A percentile compares a stretch with the other conserved stretches of the same genome.
phyloP scores from a whole-genome alignment of 1,139 yeast genomes.

The Nakaseomyces kungkrabaensis region DNA sequence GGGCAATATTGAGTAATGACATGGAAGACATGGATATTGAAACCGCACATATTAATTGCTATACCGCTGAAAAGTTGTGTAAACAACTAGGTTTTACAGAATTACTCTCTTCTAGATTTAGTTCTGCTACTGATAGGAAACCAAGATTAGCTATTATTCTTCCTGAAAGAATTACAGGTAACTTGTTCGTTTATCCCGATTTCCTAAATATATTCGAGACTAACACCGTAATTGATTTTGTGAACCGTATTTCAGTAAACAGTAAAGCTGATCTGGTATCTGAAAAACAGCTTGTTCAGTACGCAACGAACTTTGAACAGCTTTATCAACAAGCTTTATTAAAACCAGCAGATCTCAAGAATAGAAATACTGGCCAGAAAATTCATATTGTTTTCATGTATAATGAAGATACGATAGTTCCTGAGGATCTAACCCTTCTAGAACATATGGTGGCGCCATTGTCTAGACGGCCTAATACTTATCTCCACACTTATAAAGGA shows the following conservation, averaged over 20 bases:
- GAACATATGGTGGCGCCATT: slow-evolving; percentile 51
- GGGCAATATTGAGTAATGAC: slow-evolving; percentile 50
- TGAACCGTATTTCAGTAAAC: slow-evolving; percentile 30
- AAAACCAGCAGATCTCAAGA: neutral
- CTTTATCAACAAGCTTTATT: neutral
- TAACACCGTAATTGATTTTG: slow-evolving; percentile 28
- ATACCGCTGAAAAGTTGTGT: slow-evolving; percentile 41
- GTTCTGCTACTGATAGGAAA: slow-evolving; percentile 15
- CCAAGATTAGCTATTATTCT: slow-evolving; percentile 35
- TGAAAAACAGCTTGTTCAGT: slow-evolving; percentile 8
- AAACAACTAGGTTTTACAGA: slow-evolving; percentile 37
- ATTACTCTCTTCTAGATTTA: slow-evolving; percentile 16
- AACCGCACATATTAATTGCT: slow-evolving; percentile 55
- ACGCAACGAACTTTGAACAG: neutral
- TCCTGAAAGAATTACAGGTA: slow-evolving; percentile 29
- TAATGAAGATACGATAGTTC: slow-evolving; percentile 41
- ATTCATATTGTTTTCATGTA: slow-evolving; percentile 46
- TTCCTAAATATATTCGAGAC: slow-evolving; percentile 4
- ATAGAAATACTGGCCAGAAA: slow-evolving; percentile 15
- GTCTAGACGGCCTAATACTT: slow-evolving; percentile 46
- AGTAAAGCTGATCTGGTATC: slow-evolving; percentile 31
- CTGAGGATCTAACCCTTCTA: slow-evolving; percentile 53
- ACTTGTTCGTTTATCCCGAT: slow-evolving; percentile 17
- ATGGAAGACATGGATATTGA: slow-evolving; percentile 33
- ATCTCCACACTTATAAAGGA: slow-evolving; percentile 44